Evolutionary conservation across 257 asterid genomes (phyloP).

Genomic region (Catharanthus roseus): DNA sequence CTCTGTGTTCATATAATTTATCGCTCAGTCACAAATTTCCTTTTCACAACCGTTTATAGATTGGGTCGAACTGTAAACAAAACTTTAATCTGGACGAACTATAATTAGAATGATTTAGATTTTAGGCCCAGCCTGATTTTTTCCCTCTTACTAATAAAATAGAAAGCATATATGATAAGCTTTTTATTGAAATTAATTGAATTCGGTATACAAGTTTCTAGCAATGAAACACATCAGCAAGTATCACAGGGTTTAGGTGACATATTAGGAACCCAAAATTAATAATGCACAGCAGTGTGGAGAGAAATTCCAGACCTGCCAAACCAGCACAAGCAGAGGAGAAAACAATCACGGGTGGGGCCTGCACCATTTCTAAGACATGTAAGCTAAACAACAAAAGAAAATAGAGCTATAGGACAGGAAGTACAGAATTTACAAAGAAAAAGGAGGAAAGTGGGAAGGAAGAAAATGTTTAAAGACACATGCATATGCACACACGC

Average conservation of each 20-base stretch:
- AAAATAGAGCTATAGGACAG: too few species aligned
- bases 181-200: background rate
- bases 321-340: slow-evolving; percentile 92
- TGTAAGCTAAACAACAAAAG: slow-evolving; percentile 10
- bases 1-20: background rate
- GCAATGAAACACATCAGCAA: background rate
- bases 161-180: background rate
- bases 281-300: slow-evolving; percentile 4
- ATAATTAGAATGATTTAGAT: background rate
- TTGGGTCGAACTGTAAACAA: background rate
- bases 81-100: background rate
- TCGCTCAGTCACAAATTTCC: background rate
- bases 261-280: background rate
- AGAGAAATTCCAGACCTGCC: slow-evolving; percentile 49
- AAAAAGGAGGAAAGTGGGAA: too few species aligned
- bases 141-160: background rate
- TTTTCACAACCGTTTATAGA: background rate
- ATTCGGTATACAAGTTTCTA: background rate
- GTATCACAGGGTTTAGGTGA: background rate
- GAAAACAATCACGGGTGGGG: slow-evolving; percentile 79
- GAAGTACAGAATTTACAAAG: background rate
- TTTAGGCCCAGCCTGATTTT: background rate
- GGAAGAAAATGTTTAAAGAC: background rate
- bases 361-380: slow-evolving; percentile 42
- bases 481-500: too few species aligned